Evolutionary conservation across 169 alveolate species (phyloP), one percentile per base, ranked within the genome.

Genomic region (Cryptosporidium viatorum): DNA sequence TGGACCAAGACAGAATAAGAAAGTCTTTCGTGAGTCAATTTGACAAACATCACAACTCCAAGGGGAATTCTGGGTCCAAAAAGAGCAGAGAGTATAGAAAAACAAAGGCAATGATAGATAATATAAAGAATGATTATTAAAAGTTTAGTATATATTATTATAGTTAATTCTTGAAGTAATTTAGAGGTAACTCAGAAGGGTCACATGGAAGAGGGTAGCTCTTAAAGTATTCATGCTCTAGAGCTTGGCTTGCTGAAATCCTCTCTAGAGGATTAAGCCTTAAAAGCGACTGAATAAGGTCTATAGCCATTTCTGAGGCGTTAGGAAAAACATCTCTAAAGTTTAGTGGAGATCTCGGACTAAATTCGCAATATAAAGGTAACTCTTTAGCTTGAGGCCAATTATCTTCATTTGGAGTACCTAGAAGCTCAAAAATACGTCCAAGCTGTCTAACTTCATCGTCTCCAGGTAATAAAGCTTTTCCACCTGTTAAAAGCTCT

Each of bases 381-480:
- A 80, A 37, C 8, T 80, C 65, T 45, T 65, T 80, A 3, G 89
- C 73, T 41, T 80, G 89, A 23, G 89, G 89, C 89, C 89, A 80
- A 29, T 60, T 80, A 33, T 31, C n/a, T 5, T 94, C 93, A 68
- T 68, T 89, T 8, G 97, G 97, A 33, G 97, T 95, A 16, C 97
- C 97, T n/a, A 93, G 58, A 23, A 95, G 69, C 73, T 93, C 92
- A 91, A 92, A 95, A 55, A 95, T 95, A 58, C 93, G 86, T n/a
- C 96, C 96, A 26, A 95, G 91, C 75, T 95, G 97, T 60, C 94
- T 96, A 26, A 94, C 91, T 84, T 95, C 96, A 68, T 94, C 94
- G 69, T 93, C 95, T 41, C 98, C 98, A 2, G 98, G 97, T 74
- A 96, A 96, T 41, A 96, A 80, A 16, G 98, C 96, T 86, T 92